phyloP scores from a whole-genome alignment of 1,284 basidiomycete species.

The Irpex sp. region DNA sequence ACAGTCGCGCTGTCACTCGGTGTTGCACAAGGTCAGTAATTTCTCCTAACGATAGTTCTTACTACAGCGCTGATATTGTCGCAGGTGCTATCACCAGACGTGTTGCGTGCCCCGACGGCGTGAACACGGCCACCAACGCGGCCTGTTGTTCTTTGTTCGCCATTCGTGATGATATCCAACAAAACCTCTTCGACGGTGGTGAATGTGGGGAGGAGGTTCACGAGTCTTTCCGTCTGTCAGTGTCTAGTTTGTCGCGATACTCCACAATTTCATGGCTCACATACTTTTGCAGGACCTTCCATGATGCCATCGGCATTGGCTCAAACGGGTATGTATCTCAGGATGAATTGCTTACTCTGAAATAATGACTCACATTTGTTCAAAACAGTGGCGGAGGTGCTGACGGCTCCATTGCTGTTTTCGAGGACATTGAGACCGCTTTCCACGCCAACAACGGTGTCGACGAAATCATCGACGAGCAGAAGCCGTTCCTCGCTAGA shows the following conservation, averaged over 20 bases:
- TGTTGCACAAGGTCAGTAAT: constrained; percentile 3
- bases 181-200: constrained; percentile 37
- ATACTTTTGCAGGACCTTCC: constrained; percentile 30
- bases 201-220: constrained; percentile 42
- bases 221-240: constrained; percentile 34
- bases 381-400: constrained; percentile 24
- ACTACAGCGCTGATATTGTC: background rate
- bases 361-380: background rate
- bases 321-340: constrained; percentile 4
- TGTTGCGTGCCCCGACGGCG: constrained; percentile 33
- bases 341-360: background rate
- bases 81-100: constrained; percentile 28
- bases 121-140: constrained; percentile 29
- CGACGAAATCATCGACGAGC: constrained; percentile 22
- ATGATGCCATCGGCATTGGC: constrained; percentile 39
- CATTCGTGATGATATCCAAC: constrained; percentile 34
- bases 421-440: constrained; percentile 18
- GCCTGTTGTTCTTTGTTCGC: constrained; percentile 38
- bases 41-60: background rate
- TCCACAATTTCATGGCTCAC: background rate
- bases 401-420: constrained; percentile 27
- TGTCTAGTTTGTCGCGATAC: background rate
- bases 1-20: background rate
- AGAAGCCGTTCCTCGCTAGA: constrained; percentile 17
- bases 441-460: constrained; percentile 23